Conservation (phyloP, 345 rosid species). For the Populus tremula region DNA sequence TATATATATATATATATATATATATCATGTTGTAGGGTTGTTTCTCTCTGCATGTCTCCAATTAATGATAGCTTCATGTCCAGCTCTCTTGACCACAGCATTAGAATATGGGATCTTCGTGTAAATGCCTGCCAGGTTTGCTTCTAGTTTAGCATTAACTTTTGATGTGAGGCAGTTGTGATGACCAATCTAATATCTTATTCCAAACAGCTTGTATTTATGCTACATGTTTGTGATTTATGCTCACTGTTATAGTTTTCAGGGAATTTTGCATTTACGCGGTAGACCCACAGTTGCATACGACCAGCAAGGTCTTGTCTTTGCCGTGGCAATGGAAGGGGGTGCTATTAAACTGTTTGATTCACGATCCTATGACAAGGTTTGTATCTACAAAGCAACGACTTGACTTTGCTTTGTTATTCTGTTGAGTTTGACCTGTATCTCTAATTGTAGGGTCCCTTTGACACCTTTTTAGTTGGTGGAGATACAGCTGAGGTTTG, state of each 20-base stretch:
- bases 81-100: conserved; percentile 87
- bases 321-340: conserved; percentile 99
- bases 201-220: background rate
- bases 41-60: conserved; percentile 97
- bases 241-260: conserved; percentile 59
- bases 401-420: background rate
- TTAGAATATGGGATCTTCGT: conserved; percentile 99
- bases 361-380: conserved; percentile 95
- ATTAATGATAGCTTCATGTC: conserved; percentile 99
- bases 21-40: conserved; percentile 56
- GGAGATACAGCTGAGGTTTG: conserved; percentile 97
- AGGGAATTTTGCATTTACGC: conserved; percentile 87
- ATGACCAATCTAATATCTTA: background rate
- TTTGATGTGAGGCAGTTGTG: background rate
- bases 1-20: conserved; percentile 15
- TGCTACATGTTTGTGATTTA: conserved; percentile 35
- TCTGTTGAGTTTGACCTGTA: conserved; percentile 17
- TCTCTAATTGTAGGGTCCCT: conserved; percentile 69
- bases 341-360: conserved; percentile 96
- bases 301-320: conserved; percentile 97
- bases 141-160: conserved; percentile 15
- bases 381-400: conserved; percentile 17
- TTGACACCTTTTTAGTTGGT: conserved; percentile 93
- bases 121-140: conserved; percentile 99
- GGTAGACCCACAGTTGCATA: conserved; percentile 97